Conservation (phyloP, 2,329 filamentous ascomycete species). For the Emmonsia crescens region DNA sequence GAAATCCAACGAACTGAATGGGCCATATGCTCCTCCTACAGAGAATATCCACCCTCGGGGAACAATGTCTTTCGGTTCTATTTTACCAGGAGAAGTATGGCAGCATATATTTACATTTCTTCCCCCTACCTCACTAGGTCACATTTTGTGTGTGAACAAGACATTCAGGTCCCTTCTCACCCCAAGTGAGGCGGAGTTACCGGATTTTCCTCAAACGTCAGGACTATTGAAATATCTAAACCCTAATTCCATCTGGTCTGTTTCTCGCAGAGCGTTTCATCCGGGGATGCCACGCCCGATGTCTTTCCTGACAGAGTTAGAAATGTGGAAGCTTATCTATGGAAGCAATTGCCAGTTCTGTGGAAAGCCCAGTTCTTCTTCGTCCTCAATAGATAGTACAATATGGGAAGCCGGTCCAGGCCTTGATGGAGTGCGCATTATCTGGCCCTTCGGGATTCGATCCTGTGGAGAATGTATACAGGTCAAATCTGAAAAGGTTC, state of each 20-base stretch:
- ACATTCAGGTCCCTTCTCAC: constrained; percentile 53
- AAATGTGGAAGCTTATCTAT: constrained; percentile 65
- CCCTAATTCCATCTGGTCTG: constrained; percentile 60
- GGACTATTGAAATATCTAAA: constrained; percentile 31
- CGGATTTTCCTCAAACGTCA: constrained; percentile 23
- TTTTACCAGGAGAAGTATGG: constrained; percentile 54
- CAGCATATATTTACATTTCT: constrained; percentile 58
- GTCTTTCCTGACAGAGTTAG: constrained; percentile 53
- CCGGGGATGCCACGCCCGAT: constrained; percentile 60
- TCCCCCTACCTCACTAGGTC: constrained; percentile 52
- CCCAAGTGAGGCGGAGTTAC: constrained; percentile 29
- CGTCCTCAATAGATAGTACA: constrained; percentile 24
- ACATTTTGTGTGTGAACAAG: constrained; percentile 56
- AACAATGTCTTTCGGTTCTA: constrained; percentile 14
- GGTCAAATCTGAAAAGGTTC: constrained; percentile 54
- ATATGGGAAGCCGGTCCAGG: constrained; percentile 54
- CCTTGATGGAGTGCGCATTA: constrained; percentile 45
- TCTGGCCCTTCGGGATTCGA: constrained; percentile 62
- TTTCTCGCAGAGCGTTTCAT: constrained; percentile 54
- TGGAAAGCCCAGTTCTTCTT: constrained; percentile 27
- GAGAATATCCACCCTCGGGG: background rate
- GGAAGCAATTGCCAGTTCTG: constrained; percentile 59
- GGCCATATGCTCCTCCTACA: constrained; percentile 6
- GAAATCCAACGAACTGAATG: constrained; percentile 9
- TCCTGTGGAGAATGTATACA: constrained; percentile 58